These are phyloP conservation scores for Hypoxylon sp. DNA, from an alignment of 2,329 filamentous ascomycete species.

Conservation along the genomic window DNA sequence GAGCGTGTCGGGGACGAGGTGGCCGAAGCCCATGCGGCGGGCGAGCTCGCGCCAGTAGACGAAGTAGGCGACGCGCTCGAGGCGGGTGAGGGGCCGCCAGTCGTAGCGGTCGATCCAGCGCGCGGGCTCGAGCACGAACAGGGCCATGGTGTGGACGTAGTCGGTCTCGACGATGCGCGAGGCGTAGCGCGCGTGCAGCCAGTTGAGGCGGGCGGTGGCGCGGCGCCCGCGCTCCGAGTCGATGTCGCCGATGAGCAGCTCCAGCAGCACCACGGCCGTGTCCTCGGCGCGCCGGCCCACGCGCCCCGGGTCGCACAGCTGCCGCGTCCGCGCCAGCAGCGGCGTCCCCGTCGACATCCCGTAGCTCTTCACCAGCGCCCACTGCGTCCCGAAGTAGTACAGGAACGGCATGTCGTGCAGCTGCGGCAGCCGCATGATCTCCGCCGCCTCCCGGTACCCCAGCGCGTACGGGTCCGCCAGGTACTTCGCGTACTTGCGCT, in stretches of 20 bases:
- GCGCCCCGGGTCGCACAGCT: slow-evolving; percentile 30
- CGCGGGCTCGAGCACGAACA: slow-evolving; percentile 40
- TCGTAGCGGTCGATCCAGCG: slow-evolving; percentile 39
- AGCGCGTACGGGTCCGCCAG: slow-evolving; percentile 31
- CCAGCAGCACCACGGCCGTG: slow-evolving; percentile 34
- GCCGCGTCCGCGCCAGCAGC: slow-evolving; percentile 34
- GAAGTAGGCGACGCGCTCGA: slow-evolving; percentile 37
- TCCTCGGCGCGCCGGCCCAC: slow-evolving; percentile 39
- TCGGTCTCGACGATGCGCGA: slow-evolving; percentile 29
- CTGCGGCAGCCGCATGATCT: slow-evolving; percentile 34
- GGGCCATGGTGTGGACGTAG: slow-evolving; percentile 38
- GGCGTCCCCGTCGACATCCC: slow-evolving; percentile 36
- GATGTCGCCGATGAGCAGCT: slow-evolving; percentile 33
- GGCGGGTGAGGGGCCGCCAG: slow-evolving; percentile 34
- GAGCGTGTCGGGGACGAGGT: slow-evolving; percentile 34
- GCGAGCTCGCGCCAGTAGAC: slow-evolving; percentile 40
- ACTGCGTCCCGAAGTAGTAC: slow-evolving; percentile 36
- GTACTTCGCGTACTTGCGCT: slow-evolving; percentile 33
- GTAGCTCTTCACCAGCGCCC: slow-evolving; percentile 37
- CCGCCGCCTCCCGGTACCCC: slow-evolving; percentile 31
- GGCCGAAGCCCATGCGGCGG: slow-evolving; percentile 37
- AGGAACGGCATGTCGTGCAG: slow-evolving; percentile 33
- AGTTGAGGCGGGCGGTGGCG: slow-evolving; percentile 35
- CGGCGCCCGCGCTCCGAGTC: slow-evolving; percentile 32
- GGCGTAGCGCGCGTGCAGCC: slow-evolving; percentile 37